Evolutionary conservation across 352 stramenopile species (phyloP), one percentile per base, ranked within the genome.

Genomic region (Phytophthora lateralis): DNA sequence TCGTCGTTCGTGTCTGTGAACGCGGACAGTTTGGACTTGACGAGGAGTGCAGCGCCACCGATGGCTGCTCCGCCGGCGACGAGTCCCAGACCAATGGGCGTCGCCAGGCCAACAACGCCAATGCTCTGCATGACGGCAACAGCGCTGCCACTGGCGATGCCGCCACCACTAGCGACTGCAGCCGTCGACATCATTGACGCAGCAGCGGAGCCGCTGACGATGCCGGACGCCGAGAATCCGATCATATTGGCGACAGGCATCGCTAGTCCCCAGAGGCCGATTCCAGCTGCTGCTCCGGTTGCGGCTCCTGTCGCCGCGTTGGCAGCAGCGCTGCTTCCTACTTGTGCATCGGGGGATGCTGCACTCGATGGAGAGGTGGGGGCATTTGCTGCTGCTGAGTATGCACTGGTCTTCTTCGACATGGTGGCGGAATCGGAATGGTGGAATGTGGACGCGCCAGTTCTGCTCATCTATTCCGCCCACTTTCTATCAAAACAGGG

Each of bases 141-240:
- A 0, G 55, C 52, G 37, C 76, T 77, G 11, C 69, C 69, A 47
- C 68, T 62, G 6, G 70, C 69, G 4, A 89, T 73, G n/a, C 68
- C 69, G 5, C 81, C 81, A 17, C 78, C 81, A 35, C 61, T 73
- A n/a, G 73, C 70, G 17, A 86, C 47, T 18, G 80, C 78, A 17
- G 78, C 71, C 7, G 66, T 37, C 21, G 80, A 86, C 78, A 90
- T 90, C 75, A 79, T 82, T 6, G 60, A 48, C 17, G 75, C 81
- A 35, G 78, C 81, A 0, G 62, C 69, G 6, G 74, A 85, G 8
- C 69, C 74, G 14, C 62, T 39, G 14, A 70, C 69, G 44, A 89
- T 84, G 17, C 78, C 75, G 12, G 44, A 62, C 15, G 69, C 45
- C 8, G 41, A 51, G 59, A 87, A 87, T 18, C 79, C 79, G 18